Evolutionary conservation across 805 yeast species (phyloP), one percentile per base, ranked within the genome.

Genomic region (Torulaspora microellipsoides): DNA sequence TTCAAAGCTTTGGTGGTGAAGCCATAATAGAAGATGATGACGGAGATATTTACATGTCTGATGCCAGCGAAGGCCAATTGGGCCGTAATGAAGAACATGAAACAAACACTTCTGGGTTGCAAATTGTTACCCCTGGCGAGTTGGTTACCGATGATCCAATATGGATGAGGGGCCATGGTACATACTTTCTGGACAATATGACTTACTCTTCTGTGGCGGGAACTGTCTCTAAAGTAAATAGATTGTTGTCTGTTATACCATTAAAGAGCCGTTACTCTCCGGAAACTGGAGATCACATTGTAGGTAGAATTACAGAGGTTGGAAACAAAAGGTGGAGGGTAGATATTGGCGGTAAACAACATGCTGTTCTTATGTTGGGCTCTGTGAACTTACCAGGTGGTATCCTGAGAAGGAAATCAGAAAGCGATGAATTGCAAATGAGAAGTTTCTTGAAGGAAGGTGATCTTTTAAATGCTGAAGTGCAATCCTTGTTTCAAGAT

Each of bases 111-210:
- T 40, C 52, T 14, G 60, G 57, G 9, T 47, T 65, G 13, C 65
- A 64, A 35, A 65, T 93, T 8, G 95, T 91, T 14, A 88, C 97
- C 1, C 99, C 99, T 0, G 99, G 99, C 8, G 97, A 93, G 62
- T 68, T 90, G 39, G 85, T 93, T n/a, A 93, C 98, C 0, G 93
- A 86, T 54, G 98, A 93, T 58, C 86, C 96, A 6, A 76, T 83
- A 2, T 93, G 98, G 97, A 93, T 93, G 99, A 78, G 95, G 59
- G 99, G 99, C 27, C 99, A 91, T 60, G 99, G 99, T 5, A 93
- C 98, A 0, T 93, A 88, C 62, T 78, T 82, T 52, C 67, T 84
- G 31, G 80, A 79, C 28, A 83, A 83, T 52, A 71, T 75, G 54
- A 88, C 96, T 0, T 88, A 78, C 62, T 83, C 96, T 2, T 83